Evolutionary conservation across 2,329 filamentous ascomycete genomes (phyloP), one percentile per base, ranked within the genome.

Genomic region (Fusarium sp.): DNA sequence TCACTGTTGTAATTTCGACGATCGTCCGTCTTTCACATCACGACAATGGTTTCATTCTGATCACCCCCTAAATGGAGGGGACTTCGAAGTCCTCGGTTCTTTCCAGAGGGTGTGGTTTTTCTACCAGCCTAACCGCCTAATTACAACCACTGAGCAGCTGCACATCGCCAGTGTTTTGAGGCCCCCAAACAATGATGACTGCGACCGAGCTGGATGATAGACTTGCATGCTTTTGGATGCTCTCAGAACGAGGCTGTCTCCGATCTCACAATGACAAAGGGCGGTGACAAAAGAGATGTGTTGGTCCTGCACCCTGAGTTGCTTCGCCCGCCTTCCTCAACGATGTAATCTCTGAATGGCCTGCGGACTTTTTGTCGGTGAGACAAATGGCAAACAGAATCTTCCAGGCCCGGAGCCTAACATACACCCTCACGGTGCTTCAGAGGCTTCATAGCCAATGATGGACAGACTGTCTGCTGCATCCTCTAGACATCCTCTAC

Each of bases 381-480:
- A 35, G 27, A 48, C 39, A 8, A 37, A 48, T 24, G 33, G 29
- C 41, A 68, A 56, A 56, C 31, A 27, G 13, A 35, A 14, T 18
- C 14, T 41, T 18, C 22, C 27, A 65, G 35, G 37, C 60, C 45
- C 9, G 18, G 14, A 27, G 48, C 57, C 63, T 22, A 67, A 41
- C 27, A 24, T 29, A 71, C 69, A 67, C 67, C 69, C 69, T 67
- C 43, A 31, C n/a, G 20, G 43, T 48, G 33, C 33, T 11, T n/a
- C 18, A n/a, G 6, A 22, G 10, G 8, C 29, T 27, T 16, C 39
- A 31, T 33, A 9, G 10, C 63, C 67, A 71, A 71, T 71, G 20
- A 31, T 11, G 35, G 50, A 20, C 13, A 16, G 22, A 9, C 24
- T n/a, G 10, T 14, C 20, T 39, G 48, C 58, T 71, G 58, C 63